These are phyloP conservation scores for Lactarius tabidus DNA, from an alignment of 768 basidiomycete species.

Conservation along the genomic window DNA sequence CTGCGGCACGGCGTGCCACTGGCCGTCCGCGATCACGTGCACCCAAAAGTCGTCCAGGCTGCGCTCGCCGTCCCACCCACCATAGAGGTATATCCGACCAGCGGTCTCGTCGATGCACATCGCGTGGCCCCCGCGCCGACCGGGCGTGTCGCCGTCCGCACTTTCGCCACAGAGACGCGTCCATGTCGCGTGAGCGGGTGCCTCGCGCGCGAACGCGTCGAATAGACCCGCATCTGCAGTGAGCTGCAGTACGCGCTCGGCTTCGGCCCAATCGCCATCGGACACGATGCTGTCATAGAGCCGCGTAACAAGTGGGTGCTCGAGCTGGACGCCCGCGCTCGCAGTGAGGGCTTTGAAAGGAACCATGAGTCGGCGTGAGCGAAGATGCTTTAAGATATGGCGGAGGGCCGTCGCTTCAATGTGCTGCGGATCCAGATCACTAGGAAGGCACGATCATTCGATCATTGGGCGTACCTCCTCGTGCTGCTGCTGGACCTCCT, in stretches of 20 bases:
- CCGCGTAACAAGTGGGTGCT: constrained; percentile 66
- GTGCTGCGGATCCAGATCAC: constrained; percentile 40
- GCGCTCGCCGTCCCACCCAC: constrained; percentile 73
- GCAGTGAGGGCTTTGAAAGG: constrained; percentile 58
- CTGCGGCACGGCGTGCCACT: constrained; percentile 59
- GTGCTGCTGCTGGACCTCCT: constrained; percentile 47
- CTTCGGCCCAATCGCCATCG: constrained; percentile 55
- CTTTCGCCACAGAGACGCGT: constrained; percentile 54
- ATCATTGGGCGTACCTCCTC: constrained; percentile 52
- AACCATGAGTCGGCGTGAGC: constrained; percentile 66
- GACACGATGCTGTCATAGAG: constrained; percentile 64
- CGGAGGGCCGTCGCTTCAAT: constrained; percentile 62
- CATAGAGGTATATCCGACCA: constrained; percentile 67
- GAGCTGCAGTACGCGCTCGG: constrained; percentile 50
- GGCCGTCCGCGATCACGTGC: constrained; percentile 54
- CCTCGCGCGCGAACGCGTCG: constrained; percentile 51
- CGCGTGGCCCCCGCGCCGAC: constrained; percentile 70
- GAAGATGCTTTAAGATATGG: constrained; percentile 70
- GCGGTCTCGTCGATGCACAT: constrained; percentile 71
- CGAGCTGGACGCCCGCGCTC: constrained; percentile 52
- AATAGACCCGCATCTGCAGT: constrained; percentile 59
- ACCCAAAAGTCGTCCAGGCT: constrained; percentile 79
- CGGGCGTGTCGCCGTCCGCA: constrained; percentile 61
- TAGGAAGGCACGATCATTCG: no score
- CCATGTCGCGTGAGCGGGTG: constrained; percentile 61